Base-by-base conservation (phyloP, 495 filamentous ascomycete species). In the Penicillium antarcticum region DNA sequence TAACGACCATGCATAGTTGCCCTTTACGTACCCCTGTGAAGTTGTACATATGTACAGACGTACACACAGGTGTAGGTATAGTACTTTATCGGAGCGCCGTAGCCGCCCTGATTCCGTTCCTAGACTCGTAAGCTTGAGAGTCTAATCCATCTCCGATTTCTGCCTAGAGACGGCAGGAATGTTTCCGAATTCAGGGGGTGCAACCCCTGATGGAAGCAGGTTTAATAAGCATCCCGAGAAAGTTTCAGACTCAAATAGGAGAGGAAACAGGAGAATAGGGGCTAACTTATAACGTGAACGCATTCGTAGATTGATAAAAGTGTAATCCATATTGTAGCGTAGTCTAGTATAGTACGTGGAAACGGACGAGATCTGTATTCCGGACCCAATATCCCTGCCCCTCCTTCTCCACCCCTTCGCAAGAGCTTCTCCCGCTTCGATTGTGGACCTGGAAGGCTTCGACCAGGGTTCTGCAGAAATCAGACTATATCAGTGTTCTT, bases 391-490 rank as follows among this genome's bases (percentile, higher is more conserved):
- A 42, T 58, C 58, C 53, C 42, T 56, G 58, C 56, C 62, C 57
- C 51, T 58, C 49, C 35, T 62, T 49, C 56, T 63, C 63, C 64
- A 66, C 63, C 63, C 38, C 34, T 65, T 62, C 58, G 52, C 59
- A 55, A 61, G 66, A 71, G 72, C 70, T 74, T 74, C 69, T 75
- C 66, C 71, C 72, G 70, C 67, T 72, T 73, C 70, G 57, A 74
- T 73, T 67, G 72, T 75, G 72, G 72, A 71, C 69, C 72, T 72
- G 62, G 45, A 60, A 50, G 55, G 55, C 63, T 63, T 67, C 59
- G 62, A 63, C 64, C 60, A 66, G 55, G 55, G 58, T 57, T 63
- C 59, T 60, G 61, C 57, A 68, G 60, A 62, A 56, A 63, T 55
- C 56, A 52, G 57, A 61, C 61, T 51, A 55, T 63, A 51, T 53